Conservation (phyloP, 768 basidiomycete species). For the Psilocybe subaeruginosa region DNA sequence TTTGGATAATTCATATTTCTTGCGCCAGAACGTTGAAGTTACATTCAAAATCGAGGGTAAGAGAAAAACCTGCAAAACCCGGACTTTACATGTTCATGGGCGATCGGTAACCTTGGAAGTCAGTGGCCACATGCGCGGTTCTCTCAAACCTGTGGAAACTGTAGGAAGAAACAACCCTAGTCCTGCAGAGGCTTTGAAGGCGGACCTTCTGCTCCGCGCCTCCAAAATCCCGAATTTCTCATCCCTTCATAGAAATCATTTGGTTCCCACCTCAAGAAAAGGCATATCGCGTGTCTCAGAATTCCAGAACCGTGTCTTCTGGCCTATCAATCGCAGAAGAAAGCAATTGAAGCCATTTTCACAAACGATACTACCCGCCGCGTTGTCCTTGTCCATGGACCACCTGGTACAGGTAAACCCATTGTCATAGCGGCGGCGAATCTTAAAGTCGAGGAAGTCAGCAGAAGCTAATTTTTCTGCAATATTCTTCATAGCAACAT, state of each 20-base stretch:
- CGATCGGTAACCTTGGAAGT: slow-evolving; percentile 37
- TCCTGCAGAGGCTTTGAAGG: slow-evolving; percentile 40
- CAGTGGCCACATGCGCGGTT: slow-evolving; percentile 6
- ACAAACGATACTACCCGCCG: slow-evolving; percentile 30
- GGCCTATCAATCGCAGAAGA: slow-evolving; percentile 32
- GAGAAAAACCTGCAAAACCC: not conserved
- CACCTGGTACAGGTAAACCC: slow-evolving; percentile 69
- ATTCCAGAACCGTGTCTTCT: slow-evolving; percentile 12
- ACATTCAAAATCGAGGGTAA: not conserved
- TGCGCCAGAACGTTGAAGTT: not conserved
- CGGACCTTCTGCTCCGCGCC: slow-evolving; percentile 28
- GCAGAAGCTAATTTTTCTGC: too few relatives aligned
- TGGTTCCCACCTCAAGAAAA: slow-evolving; percentile 28
- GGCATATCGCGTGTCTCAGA: slow-evolving; percentile 13
- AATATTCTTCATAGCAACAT: too few relatives aligned
- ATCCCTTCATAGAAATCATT: slow-evolving; percentile 37
- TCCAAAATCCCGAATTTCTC: slow-evolving; percentile 26
- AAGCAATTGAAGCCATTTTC: slow-evolving; percentile 36
- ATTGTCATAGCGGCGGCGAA: slow-evolving; percentile 56
- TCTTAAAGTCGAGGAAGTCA: too few relatives aligned
- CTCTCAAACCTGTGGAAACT: slow-evolving; percentile 28
- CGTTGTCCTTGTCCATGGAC: slow-evolving; percentile 47
- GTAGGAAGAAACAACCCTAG: slow-evolving; percentile 52
- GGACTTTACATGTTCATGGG: slow-evolving; percentile 27
- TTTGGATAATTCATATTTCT: not conserved